Base-by-base conservation (phyloP, 768 basidiomycete genomes). In the Steccherinum ochraceum region DNA sequence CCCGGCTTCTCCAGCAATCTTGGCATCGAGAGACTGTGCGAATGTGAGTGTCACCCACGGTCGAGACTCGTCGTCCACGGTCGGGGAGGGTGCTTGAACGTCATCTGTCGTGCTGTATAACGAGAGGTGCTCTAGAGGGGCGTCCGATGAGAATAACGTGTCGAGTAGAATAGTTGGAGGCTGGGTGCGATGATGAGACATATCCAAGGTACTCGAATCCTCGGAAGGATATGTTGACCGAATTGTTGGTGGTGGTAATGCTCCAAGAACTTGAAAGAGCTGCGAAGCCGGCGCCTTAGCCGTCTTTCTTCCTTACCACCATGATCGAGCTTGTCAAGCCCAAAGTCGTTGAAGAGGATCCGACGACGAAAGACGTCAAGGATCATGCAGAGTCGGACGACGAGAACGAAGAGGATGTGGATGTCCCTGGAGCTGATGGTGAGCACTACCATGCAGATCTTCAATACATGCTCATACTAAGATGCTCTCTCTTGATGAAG, bases 1-100 rank as follows among this genome's bases (percentile, higher is more conserved):
- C 11, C 91, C 84, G 5, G 73, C 71, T 4, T 68, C 67, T 2
- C 89, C 92, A 0, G 92, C 91, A 50, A 98, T 96, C 66, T 92
- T 82, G 23, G 82, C 89, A 68, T 99, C 89, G 48, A 89, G 68
- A 2, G 89, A 91, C 62, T 92, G 89, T 2, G 89, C 90, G 61
- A 89, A 92, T 2, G 89, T 89, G 18, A 92, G 69, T 0, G 89
- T 91, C n/a, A 92, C 80, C 47, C 71, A 72, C 0, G 86, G 86
- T 7, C 79, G 70, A 16, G 21, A 12, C 4, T 42, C 4, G 5
- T 60, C 54, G 1, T 40, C 20, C 13, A 56, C 44, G 13, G 16
- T 12, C 3, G 58, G 60, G 2, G 55, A 58, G 19, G 54, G 57
- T 1, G 47, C 52, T 4, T 20, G 11, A 1, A 19, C 12, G 12